These are phyloP conservation scores for Crithidia mellificae DNA, from an alignment of 208 protist genomes.

Conservation along the genomic window DNA sequence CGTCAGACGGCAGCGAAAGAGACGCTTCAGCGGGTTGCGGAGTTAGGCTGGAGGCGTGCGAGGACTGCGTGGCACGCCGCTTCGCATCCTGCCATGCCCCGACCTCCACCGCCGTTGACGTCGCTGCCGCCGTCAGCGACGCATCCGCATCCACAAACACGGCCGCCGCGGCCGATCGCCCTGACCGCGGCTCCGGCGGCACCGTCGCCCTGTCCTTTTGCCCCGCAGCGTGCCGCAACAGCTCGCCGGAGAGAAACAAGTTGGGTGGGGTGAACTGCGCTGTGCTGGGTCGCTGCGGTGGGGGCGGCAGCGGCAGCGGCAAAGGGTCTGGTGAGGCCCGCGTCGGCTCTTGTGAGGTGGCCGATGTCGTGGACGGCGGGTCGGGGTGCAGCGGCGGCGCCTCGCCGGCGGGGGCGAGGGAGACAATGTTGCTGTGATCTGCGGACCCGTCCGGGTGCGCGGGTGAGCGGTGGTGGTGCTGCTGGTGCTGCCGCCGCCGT, in stretches of 20 bases:
- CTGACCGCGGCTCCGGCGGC: too few species aligned
- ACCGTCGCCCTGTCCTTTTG: background rate
- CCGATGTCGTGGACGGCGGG: background rate
- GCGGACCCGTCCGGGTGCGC: too few species aligned
- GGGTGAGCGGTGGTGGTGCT: too few species aligned
- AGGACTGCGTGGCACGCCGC: background rate
- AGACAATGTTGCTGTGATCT: background rate
- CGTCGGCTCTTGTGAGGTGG: background rate
- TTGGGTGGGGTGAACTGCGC: slow-evolving; percentile 4
- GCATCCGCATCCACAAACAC: background rate
- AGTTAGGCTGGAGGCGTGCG: background rate
- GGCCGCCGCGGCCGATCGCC: too few species aligned
- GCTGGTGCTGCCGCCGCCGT: too few species aligned
- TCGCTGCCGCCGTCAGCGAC: background rate
- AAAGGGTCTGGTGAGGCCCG: too few species aligned
- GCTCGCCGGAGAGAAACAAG: background rate
- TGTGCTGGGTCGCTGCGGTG: slow-evolving; percentile 7
- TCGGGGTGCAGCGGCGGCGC: background rate
- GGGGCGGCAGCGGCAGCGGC: background rate
- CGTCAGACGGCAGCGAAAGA: background rate
- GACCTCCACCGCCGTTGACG: background rate
- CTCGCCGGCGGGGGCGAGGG: background rate
- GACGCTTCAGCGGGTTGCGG: background rate
- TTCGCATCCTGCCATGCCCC: background rate
- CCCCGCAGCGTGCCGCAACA: background rate